A percentile compares a stretch with the other conserved stretches of the same genome.
Evolutionary conservation across 306 rosid species (phyloP).

Genomic region (Prunus mongolica): DNA sequence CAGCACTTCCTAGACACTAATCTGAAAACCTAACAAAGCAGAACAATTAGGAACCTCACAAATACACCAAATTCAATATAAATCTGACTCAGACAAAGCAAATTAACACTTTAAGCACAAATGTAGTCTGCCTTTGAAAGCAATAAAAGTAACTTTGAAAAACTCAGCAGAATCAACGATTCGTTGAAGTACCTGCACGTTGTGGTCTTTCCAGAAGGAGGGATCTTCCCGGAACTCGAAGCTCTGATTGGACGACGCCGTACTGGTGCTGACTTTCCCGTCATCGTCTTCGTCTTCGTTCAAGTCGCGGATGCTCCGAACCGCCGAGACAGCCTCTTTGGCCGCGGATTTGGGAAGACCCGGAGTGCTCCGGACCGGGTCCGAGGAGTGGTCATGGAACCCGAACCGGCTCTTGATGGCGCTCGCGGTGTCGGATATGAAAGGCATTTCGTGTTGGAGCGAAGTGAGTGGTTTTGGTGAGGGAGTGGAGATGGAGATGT

Average conservation of each 20-base stretch:
- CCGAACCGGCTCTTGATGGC: slow-evolving; percentile 86
- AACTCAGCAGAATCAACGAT: background rate
- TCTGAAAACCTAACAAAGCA: background rate
- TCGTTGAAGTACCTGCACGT: slow-evolving; percentile 66
- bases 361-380: slow-evolving; percentile 58
- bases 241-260: slow-evolving; percentile 46
- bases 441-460: slow-evolving; percentile 45
- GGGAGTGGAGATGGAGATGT: background rate
- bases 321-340: slow-evolving; percentile 45
- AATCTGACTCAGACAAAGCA: background rate
- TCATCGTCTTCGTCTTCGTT: slow-evolving; percentile 46
- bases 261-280: slow-evolving; percentile 25
- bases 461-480: background rate
- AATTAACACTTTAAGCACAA: background rate
- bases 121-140: background rate
- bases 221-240: slow-evolving; percentile 84
- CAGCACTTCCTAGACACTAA: background rate
- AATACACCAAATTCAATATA: background rate
- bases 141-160: background rate
- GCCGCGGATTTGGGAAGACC: slow-evolving; percentile 55
- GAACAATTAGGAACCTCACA: slow-evolving; percentile 1
- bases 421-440: slow-evolving; percentile 76
- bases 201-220: slow-evolving; percentile 94
- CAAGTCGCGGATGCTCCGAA: slow-evolving; percentile 49
- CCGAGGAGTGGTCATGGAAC: slow-evolving; percentile 64